Evolutionary conservation across 1,139 yeast genomes (phyloP), one percentile per base, ranked within the genome.

Genomic region (Nakaseomyces nivariensis): DNA sequence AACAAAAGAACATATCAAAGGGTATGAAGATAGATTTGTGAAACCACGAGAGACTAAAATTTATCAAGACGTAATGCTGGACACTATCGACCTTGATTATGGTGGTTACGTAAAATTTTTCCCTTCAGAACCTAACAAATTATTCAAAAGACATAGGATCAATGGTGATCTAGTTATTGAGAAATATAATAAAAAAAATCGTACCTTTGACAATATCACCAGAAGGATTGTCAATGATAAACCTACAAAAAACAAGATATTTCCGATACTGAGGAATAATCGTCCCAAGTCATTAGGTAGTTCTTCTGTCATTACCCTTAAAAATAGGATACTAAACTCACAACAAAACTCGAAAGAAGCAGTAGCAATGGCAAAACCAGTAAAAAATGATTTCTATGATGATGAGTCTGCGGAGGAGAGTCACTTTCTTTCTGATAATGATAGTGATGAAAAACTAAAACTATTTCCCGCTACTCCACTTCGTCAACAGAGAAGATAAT

Each of bases 21-120:
- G 85, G 58, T 81, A 81, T 59, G 77, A 82, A 56, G 68, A 73
- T 42, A 84, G 84, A 61, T 78, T 74, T 54, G 85, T 84, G n/a
- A 74, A 75, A 47, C 89, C 90, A 3, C 75, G 76, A 49, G 67
- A 78, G 1, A 73, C 79, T 5, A 72, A 74, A 7, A 66, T 74
- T 49, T 73, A 74, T 49, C 78, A 82, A 56, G 89, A 85, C 58
- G 89, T 77, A 3, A 72, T 77, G 46, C 72, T 83, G 9, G 90
- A 85, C 62, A 81, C 88, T 13, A 36, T 17, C 10, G 31, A 31
- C n/a, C 22, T 31, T 4, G 38, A 63, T 13, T 62, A 58, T 37
- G 67, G 67, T 58, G 62, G 78, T 46, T 51, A 60, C 7, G 69
- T 68, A 7, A 64, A 64, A n/a, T 66, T 69, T 52, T 71, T 60